These are phyloP conservation scores for Chloris gayana DNA, from an alignment of 176 grass and related monocot species.

Conservation along the genomic window DNA sequence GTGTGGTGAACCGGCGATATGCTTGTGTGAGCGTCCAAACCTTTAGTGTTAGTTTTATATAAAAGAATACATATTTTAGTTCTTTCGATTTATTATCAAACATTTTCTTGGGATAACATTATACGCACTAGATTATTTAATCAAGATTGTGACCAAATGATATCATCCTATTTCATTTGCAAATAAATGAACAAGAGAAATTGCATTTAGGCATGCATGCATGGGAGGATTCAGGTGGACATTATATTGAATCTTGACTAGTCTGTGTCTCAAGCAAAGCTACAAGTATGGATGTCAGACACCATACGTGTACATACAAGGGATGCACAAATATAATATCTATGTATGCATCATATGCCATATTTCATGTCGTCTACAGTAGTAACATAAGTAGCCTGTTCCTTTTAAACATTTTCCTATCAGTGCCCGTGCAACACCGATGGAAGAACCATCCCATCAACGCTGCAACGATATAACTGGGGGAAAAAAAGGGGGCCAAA, in stretches of 20 bases:
- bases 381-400: constrained; percentile 39
- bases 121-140: neutral
- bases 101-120: neutral
- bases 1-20: too few species aligned
- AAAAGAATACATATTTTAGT: too few species aligned
- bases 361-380: constrained; percentile 68
- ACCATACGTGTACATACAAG: constrained; percentile 45
- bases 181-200: neutral
- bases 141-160: neutral
- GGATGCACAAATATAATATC: constrained; percentile 56
- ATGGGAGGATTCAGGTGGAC: constrained; percentile 38
- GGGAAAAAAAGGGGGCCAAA: neutral
- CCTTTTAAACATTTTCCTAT: constrained; percentile 45
- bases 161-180: neutral
- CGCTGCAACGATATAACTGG: constrained; percentile 27
- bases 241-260: constrained; percentile 42
- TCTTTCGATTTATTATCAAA: neutral
- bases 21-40: too few species aligned
- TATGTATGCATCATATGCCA: constrained; percentile 29
- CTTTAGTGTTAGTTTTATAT: neutral
- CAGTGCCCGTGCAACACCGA: constrained; percentile 40
- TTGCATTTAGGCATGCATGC: neutral
- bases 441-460: constrained; percentile 44
- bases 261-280: constrained; percentile 34
- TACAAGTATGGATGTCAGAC: constrained; percentile 33